Evolutionary conservation across 176 grass and related monocot genomes (phyloP).

Genomic region (Aegilops bicornis): DNA sequence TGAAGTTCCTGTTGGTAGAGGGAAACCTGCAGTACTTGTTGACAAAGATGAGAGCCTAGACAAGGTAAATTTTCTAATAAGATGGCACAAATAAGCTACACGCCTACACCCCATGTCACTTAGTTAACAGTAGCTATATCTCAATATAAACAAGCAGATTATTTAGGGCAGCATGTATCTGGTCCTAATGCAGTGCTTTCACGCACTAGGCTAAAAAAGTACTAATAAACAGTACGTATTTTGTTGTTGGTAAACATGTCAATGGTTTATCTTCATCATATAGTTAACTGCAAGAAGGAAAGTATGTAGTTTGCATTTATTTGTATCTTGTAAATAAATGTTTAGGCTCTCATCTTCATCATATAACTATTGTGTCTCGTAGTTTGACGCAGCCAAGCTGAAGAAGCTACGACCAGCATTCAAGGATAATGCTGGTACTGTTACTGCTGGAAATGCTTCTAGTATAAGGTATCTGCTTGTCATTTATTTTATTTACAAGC

Average conservation of each 20-base stretch:
- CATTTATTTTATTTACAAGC: background rate
- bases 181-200: constrained; percentile 8
- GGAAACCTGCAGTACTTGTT: constrained; percentile 61
- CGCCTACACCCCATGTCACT: background rate
- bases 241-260: background rate
- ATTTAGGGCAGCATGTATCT: background rate
- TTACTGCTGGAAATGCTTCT: constrained; percentile 98
- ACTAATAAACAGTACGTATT: background rate
- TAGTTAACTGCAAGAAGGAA: background rate
- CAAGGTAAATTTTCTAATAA: constrained; percentile 55
- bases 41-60: constrained; percentile 92
- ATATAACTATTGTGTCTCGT: constrained; percentile 1
- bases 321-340: too few species aligned
- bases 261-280: background rate
- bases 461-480: constrained; percentile 61
- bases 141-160: background rate
- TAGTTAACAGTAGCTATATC: background rate
- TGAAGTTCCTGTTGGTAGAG: constrained; percentile 89
- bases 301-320: background rate
- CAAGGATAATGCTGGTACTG: constrained; percentile 85
- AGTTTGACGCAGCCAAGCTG: constrained; percentile 92
- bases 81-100: background rate
- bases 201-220: background rate
- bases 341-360: too few species aligned
- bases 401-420: constrained; percentile 93